Evolutionary conservation across 2,329 filamentous ascomycete genomes (phyloP), one percentile per base, ranked within the genome.

Genomic region (Fusarium cyanostomum): DNA sequence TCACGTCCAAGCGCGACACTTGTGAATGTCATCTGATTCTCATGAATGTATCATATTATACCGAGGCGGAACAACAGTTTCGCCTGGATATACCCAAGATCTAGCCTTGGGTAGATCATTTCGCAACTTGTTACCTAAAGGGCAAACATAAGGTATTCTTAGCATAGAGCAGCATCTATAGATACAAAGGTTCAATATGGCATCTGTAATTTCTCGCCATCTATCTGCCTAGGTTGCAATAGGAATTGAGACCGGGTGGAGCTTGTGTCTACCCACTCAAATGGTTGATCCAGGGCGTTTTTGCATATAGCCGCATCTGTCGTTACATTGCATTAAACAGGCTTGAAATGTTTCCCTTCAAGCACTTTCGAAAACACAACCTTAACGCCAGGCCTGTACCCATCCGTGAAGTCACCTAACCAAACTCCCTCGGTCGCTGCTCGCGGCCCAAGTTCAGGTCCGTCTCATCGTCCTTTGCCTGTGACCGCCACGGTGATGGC

Each of bases 401-500:
- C 15, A 39, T 41, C 24, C 7, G 11, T 15, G 34, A 39, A 34
- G 13, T 11, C 16, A 31, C 30, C 66, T 52, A 76, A 28, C 68
- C 68, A 54, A 77, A 75, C 55, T 77, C 75, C 42, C 74, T 69
- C 7, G 74, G 75, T 33, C 69, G 69, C 46, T 75, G 73, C 39
- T 67, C 66, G 38, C 63, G 67, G 7, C 72, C 71, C n/a, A 76
- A 46, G 15, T 74, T 65, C 24, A 74, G 58, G 46, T 75, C 72
- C 6, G 71, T 66, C 11, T 76, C 75, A 39, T 75, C 67, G 28
- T 73, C 66, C 43, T 74, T 72, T 9, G 51, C 53, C 9, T 67
- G 62, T 21, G 62, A 58, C 16, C 66, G 71, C 56, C 73, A 73
- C 3, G 74, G 69, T 5, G 71, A 67, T 12, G 52, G 52, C 21